Evolutionary conservation across 1,139 yeast species (phyloP).

Genomic region (Taphrina sp.): DNA sequence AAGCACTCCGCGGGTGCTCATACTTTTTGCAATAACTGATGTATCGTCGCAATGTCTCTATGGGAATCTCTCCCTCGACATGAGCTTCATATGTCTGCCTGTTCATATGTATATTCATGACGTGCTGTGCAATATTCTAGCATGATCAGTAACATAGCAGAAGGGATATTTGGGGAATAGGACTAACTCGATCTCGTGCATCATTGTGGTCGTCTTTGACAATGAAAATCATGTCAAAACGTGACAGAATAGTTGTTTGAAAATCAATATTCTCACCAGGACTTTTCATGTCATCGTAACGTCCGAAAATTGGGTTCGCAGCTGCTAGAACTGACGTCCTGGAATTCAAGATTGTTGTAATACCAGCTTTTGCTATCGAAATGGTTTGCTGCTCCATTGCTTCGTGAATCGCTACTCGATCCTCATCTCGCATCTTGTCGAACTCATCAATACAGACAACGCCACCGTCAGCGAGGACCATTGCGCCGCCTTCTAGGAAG

Average conservation of each 20-base stretch:
- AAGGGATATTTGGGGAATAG: background rate
- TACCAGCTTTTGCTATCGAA: slow-evolving; percentile 99
- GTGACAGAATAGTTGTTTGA: slow-evolving; percentile 92
- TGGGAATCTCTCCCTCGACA: slow-evolving; percentile 74
- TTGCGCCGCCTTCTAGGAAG: slow-evolving; percentile 97
- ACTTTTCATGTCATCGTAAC: slow-evolving; percentile 91
- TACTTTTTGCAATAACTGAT: slow-evolving; percentile 77
- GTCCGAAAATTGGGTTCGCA: slow-evolving; percentile 94
- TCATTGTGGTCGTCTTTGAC: slow-evolving; percentile 94
- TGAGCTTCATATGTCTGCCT: slow-evolving; percentile 54
- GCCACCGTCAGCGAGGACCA: slow-evolving; percentile 99
- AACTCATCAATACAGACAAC: slow-evolving; percentile 99
- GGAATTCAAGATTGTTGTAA: slow-evolving; percentile 90
- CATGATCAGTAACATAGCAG: background rate
- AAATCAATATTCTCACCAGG: slow-evolving; percentile 98
- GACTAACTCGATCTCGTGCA: slow-evolving; percentile 55
- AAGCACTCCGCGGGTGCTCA: background rate
- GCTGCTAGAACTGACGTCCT: slow-evolving; percentile 97
- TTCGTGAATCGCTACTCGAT: slow-evolving; percentile 97
- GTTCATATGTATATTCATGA: slow-evolving; percentile 90
- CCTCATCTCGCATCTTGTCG: slow-evolving; percentile 98
- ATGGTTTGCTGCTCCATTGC: slow-evolving; percentile 99
- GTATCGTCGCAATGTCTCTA: slow-evolving; percentile 86
- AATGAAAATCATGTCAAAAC: slow-evolving; percentile 97
- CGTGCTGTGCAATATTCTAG: slow-evolving; percentile 87